Conservation (phyloP, 2,329 filamentous ascomycete genomes). For the Chrysoporthe deuterocubensis region DNA sequence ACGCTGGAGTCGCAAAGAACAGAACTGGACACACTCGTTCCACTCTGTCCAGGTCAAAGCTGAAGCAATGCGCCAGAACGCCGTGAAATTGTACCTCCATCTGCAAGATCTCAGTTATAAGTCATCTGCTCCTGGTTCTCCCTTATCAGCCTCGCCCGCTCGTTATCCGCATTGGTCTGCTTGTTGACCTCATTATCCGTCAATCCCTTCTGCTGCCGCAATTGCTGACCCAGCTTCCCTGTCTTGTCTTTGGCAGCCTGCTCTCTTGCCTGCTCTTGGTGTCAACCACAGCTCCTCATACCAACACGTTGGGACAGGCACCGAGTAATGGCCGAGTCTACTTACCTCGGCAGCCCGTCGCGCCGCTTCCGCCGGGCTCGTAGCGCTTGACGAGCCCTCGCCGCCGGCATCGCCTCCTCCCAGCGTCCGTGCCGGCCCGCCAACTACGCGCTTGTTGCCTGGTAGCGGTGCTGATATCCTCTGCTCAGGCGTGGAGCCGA, state of each 20-base stretch:
- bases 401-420: constrained; percentile 52
- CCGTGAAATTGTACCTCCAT: not conserved
- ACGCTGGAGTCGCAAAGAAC: too few relatives aligned
- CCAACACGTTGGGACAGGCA: not conserved
- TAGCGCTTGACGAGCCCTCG: constrained; percentile 33
- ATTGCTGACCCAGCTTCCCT: constrained; percentile 71
- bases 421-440: constrained; percentile 65
- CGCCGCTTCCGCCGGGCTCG: constrained; percentile 51
- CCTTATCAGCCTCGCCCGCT: constrained; percentile 70
- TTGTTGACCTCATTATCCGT: constrained; percentile 70
- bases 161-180: constrained; percentile 68
- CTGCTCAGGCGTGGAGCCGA: constrained; percentile 61
- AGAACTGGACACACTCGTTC: not conserved
- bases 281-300: not conserved
- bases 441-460: constrained; percentile 46
- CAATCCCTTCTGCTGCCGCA: constrained; percentile 77
- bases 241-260: constrained; percentile 59
- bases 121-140: constrained; percentile 52
- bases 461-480: constrained; percentile 56
- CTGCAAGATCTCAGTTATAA: constrained; percentile 51
- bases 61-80: not conserved
- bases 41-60: not conserved
- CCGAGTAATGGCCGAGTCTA: not conserved
- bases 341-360: constrained; percentile 79
- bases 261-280: constrained; percentile 65